phyloP scores from a whole-genome alignment of 441 rosid species.

The Gossypium davidsonii region DNA sequence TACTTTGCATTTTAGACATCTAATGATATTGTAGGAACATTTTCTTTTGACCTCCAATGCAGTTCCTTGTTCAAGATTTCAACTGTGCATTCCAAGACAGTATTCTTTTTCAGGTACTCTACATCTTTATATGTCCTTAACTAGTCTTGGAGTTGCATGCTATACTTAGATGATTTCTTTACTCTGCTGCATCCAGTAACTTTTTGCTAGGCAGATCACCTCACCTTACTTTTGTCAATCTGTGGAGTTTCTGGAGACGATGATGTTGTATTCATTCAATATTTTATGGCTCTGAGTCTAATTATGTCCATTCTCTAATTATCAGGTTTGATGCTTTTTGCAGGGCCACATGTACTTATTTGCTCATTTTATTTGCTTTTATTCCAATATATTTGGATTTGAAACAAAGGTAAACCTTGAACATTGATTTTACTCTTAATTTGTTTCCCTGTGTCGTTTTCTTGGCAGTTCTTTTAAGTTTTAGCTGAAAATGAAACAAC shows the following conservation, averaged over 20 bases:
- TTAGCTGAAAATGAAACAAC: constrained; percentile 10
- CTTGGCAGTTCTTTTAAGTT: not conserved
- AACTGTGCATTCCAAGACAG: constrained; percentile 96
- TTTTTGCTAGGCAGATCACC: not conserved
- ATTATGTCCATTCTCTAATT: constrained; percentile 3
- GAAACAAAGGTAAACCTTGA: constrained; percentile 76
- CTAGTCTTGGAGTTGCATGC: not conserved
- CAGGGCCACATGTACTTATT: constrained; percentile 99
- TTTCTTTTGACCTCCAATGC: constrained; percentile 6
- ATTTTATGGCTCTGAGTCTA: not conserved
- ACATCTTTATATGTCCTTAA: not conserved
- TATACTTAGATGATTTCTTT: not conserved
- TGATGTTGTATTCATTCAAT: not conserved
- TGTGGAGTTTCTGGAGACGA: not conserved
- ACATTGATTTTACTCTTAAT: not conserved
- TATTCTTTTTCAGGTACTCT: constrained; percentile 78
- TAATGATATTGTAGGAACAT: not conserved
- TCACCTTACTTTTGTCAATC: not conserved
- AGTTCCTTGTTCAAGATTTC: constrained; percentile 87
- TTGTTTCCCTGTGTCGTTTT: not conserved
- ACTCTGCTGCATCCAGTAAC: not conserved
- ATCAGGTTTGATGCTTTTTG: constrained; percentile 19
- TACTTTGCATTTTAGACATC: not conserved
- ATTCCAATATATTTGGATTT: constrained; percentile 95
- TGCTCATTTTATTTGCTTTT: constrained; percentile 70